Conservation (phyloP, 768 basidiomycete genomes). For the Pleurotus tuoliensis region DNA sequence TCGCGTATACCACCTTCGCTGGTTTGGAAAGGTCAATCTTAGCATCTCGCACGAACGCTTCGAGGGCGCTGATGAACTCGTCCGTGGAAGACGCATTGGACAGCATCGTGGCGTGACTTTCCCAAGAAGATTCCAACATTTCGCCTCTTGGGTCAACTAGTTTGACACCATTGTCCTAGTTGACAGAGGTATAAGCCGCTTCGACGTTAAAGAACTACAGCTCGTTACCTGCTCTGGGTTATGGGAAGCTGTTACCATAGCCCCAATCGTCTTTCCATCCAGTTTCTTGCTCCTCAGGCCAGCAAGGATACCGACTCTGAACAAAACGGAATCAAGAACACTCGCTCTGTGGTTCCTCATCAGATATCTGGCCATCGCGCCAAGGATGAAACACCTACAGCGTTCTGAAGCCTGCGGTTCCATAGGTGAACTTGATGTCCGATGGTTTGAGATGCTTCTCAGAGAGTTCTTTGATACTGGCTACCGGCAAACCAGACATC, state of each 20-base stretch:
- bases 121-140: constrained; percentile 96
- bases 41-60: constrained; percentile 52
- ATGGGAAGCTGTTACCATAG: constrained; percentile 99
- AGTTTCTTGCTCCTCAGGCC: constrained; percentile 86
- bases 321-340: constrained; percentile 85
- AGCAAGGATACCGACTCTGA: constrained; percentile 88
- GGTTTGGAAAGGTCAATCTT: constrained; percentile 81
- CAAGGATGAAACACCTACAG: constrained; percentile 47
- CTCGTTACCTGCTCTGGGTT: constrained; percentile 89
- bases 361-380: constrained; percentile 2
- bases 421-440: constrained; percentile 75
- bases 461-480: constrained; percentile 44
- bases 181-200: constrained; percentile 7
- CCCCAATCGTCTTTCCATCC: constrained; percentile 89
- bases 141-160: constrained; percentile 96
- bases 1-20: constrained; percentile 81
- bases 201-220: constrained; percentile 5
- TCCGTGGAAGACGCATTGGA: constrained; percentile 79
- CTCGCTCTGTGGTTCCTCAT: constrained; percentile 43
- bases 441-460: constrained; percentile 72
- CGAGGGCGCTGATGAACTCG: constrained; percentile 65
- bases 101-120: constrained; percentile 77
- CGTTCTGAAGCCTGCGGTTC: constrained; percentile 93
- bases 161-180: constrained; percentile 98
- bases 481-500: constrained; percentile 37